Percentiles rank a stretch among this genome's conserved stretches.
These are phyloP conservation scores for Wickerhamomyces sp. DNA, from an alignment of 1,139 yeast species.

Conservation along the genomic window DNA sequence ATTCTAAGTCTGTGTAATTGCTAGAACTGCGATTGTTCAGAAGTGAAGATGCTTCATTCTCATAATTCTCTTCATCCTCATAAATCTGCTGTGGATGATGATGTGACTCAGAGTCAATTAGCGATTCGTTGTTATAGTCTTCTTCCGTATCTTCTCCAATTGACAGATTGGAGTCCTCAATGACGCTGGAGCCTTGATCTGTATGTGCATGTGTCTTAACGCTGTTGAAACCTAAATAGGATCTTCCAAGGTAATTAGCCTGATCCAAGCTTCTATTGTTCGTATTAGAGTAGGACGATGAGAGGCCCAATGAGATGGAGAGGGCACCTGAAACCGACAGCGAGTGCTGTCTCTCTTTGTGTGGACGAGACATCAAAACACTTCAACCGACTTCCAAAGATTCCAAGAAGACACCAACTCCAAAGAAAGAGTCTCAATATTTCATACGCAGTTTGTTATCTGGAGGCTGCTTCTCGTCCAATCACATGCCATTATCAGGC, in stretches of 20 bases:
- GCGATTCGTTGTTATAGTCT: neutral
- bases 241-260: slow-evolving; percentile 27
- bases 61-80: neutral
- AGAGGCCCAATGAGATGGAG: slow-evolving; percentile 23
- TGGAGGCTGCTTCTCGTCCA: too few species aligned
- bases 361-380: neutral
- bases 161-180: slow-evolving; percentile 27
- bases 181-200: neutral
- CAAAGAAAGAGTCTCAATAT: too few species aligned
- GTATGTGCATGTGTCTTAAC: slow-evolving; percentile 5
- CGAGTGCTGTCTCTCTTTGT: slow-evolving; percentile 17
- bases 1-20: slow-evolving; percentile 6
- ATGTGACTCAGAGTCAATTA: neutral
- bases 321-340: slow-evolving; percentile 23
- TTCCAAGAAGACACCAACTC: too few species aligned
- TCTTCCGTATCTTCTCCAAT: slow-evolving; percentile 24
- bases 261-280: slow-evolving; percentile 6
- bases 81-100: neutral
- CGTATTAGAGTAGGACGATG: slow-evolving; percentile 17
- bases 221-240: slow-evolving; percentile 29
- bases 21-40: neutral
- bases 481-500: neutral
- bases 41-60: neutral
- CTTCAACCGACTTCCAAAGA: neutral
- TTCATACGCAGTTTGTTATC: too few species aligned